Base-by-base conservation (phyloP, 495 filamentous ascomycete species). In the Penicillium bovifimosum region DNA sequence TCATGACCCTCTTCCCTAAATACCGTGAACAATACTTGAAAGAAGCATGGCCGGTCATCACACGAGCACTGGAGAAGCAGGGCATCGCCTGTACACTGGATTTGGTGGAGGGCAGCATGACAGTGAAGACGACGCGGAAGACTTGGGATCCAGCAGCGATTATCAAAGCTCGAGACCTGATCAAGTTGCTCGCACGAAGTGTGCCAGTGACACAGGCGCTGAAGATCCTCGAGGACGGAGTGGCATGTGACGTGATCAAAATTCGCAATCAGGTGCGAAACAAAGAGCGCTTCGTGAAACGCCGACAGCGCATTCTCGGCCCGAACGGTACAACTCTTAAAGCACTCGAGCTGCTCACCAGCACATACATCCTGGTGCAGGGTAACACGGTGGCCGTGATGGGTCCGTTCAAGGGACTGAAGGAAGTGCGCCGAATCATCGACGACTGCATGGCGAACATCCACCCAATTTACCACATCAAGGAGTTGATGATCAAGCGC, bases 401-500 rank as follows among this genome's bases (percentile, higher is more conserved):
- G 86, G 95, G 95, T 0, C 80, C 80, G 0, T 96, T 84, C 73
- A 95, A 95, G 69, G 90, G 91, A 11, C 69, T 99, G 38, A 97
- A 97, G 69, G 91, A 96, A 64, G 84, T 96, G 9, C 85, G 95
- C 43, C 77, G 90, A 14, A 84, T 97, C 7, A 80, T 99, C 5
- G 85, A 96, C 67, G 93, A 96, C 67, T 95, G 90, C 71, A 97
- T 99, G 95, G 82, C 82, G 31, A 99, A 99, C 66, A 84, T 96
- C 56, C 90, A 95, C 65, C 86, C 87, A 2, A 91, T 91, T 59
- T 95, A 95, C 70, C 83, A 91, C 62, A 92, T 99, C 75, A 99
- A 99, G 76, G 91, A 96, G 67, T 80, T 97, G 65, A 96, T 97
- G 93, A 96, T 99, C 74, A 96, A 96, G 74, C 86, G 91, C 26